These are phyloP conservation scores for Emericellopsis terricola DNA, from an alignment of 495 filamentous ascomycete species.

Conservation along the genomic window DNA sequence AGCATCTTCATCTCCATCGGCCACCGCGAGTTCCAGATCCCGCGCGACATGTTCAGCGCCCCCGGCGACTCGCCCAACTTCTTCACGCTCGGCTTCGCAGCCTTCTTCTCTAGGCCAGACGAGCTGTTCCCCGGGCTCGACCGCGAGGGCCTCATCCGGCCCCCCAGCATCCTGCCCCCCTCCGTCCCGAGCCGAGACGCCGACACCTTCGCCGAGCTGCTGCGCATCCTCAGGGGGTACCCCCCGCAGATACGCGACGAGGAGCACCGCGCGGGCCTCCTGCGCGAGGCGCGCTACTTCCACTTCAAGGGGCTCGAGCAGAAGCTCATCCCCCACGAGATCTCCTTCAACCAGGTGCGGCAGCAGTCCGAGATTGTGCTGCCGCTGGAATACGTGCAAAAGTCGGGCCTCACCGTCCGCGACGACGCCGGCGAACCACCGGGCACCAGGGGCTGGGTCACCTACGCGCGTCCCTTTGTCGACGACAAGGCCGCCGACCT, in stretches of 20 bases:
- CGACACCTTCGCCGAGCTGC: constrained; percentile 61
- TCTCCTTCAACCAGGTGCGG: constrained; percentile 55
- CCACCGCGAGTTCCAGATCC: constrained; percentile 69
- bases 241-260: constrained; percentile 59
- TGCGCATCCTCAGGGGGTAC: constrained; percentile 83
- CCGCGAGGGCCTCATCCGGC: constrained; percentile 64
- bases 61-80: constrained; percentile 88
- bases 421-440: constrained; percentile 20
- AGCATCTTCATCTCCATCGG: constrained; percentile 86
- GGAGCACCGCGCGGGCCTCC: constrained; percentile 57
- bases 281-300: constrained; percentile 84
- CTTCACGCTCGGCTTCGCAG: constrained; percentile 81
- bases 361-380: constrained; percentile 60
- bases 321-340: constrained; percentile 59
- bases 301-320: constrained; percentile 86
- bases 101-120: constrained; percentile 66
- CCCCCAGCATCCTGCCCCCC: constrained; percentile 72
- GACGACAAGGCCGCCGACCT: constrained; percentile 57
- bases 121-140: constrained; percentile 80
- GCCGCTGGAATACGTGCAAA: constrained; percentile 67
- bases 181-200: constrained; percentile 63
- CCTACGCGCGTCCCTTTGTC: constrained; percentile 67
- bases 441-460: constrained; percentile 36
- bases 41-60: constrained; percentile 67
- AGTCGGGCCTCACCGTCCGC: constrained; percentile 56